phyloP scores from a whole-genome alignment of 805 yeast species.

The Hanseniaspora nectarophila region DNA sequence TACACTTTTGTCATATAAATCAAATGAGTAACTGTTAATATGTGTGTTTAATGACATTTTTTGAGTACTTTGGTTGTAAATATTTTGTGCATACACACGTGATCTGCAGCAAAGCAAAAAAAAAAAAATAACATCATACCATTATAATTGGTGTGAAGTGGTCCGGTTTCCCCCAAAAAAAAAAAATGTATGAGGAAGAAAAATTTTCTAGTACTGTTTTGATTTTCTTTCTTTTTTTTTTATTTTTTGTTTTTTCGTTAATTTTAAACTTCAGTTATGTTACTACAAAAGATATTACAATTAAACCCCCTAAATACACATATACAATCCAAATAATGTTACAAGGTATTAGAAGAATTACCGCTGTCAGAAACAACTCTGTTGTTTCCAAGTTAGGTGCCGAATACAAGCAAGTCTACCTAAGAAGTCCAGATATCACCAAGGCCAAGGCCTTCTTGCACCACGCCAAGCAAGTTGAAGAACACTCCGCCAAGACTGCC shows the following conservation, averaged over 20 bases:
- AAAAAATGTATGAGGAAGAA: neutral
- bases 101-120: too few species aligned
- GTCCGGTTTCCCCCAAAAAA: too few species aligned
- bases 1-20: too few species aligned
- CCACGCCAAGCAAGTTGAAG: slow-evolving; percentile 49
- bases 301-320: neutral
- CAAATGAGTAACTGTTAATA: too few species aligned
- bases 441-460: slow-evolving; percentile 63
- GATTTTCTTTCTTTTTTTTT: neutral
- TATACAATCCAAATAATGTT: neutral
- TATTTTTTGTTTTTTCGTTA: too few species aligned
- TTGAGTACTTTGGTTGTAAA: too few species aligned
- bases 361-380: neutral
- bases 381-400: neutral
- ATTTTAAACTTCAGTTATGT: too few species aligned
- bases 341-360: neutral
- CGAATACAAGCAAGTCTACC: neutral
- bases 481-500: slow-evolving; percentile 71
- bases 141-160: too few species aligned
- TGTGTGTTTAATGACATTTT: too few species aligned
- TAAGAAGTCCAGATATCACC: slow-evolving; percentile 29
- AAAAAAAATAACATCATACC: too few species aligned
- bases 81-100: too few species aligned
- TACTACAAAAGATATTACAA: neutral
- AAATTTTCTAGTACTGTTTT: too few species aligned